Percentiles rank a stretch among this genome's conserved stretches.
phyloP scores from a whole-genome alignment of 352 stramenopile species.

The Phytophthora sojae region DNA sequence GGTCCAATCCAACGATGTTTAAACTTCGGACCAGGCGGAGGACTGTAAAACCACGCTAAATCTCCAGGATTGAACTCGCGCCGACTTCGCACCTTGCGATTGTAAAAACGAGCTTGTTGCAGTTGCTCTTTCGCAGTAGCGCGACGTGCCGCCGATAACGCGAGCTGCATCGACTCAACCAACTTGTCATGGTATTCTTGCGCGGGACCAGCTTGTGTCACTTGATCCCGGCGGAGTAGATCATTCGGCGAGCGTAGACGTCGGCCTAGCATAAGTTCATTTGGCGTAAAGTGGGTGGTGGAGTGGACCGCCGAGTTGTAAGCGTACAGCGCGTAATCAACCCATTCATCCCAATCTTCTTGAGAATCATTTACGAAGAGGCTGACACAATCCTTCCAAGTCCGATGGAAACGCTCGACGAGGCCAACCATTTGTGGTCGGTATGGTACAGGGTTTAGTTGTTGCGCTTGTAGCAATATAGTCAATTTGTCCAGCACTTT shows the following conservation, averaged over 20 bases:
- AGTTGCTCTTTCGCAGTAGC: neutral
- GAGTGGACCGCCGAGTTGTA: neutral
- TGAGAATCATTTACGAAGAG: neutral
- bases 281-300: neutral
- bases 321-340: neutral
- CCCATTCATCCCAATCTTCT: neutral
- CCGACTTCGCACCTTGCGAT: neutral
- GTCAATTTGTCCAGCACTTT: neutral
- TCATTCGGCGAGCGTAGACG: neutral
- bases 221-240: neutral
- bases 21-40: neutral
- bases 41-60: neutral
- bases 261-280: neutral
- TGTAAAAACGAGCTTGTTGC: neutral
- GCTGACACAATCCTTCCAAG: neutral
- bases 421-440: neutral
- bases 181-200: neutral
- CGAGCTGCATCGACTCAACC: neutral
- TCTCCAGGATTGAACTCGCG: neutral
- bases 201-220: neutral
- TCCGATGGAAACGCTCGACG: neutral
- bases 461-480: neutral
- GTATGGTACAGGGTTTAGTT: neutral
- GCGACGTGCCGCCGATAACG: neutral
- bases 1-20: neutral